Evolutionary conservation across 208 protist species (phyloP), one percentile per base, ranked within the genome.

Genomic region (Polymyxa betae): DNA sequence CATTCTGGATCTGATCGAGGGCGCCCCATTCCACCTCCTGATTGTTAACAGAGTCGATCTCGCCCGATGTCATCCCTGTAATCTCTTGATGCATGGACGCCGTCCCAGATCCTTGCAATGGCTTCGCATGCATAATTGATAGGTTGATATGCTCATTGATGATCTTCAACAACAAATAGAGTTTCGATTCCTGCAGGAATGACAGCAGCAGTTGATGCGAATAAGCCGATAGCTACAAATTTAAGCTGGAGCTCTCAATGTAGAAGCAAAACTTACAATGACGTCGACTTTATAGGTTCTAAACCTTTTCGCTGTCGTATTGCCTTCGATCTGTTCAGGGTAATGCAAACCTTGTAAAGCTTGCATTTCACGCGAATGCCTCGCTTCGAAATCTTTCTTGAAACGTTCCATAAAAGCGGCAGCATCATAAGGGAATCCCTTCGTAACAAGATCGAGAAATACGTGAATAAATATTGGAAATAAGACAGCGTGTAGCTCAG

Each of bases 121-220:
- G 54, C 29, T 66, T 66, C 54, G 54, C 54, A 29, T 16, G 16
- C 54, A 66, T 66, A 66, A 66, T 66, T 29, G 54, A 66, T 29
- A 66, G 54, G 29, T 66, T 66, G 54, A 66, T 66, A 29, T 66
- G 54, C 54, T 66, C 54, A 29, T 66, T 66, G 54, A 66, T 66
- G 29, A 66, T 66, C 54, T 66, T 66, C 54, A 66, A 66, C 54
- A 66, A 29, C 54, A 66, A 29, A 29, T 66, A 66, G 29, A 66
- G 54, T 66, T 66, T 66, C 29, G 54, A 32, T 29, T 66, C 54
- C 29, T 66, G 54, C 29, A 66, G 54, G 54, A 66, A 66, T 29
- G 54, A 66, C 54, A 66, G 16, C 54, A 66, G 54, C 54, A 66
- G 54, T 29, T 66, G 54, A 29, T 66, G 54, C 16, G 54, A 66